Evolutionary conservation across 208 protist species (phyloP), one percentile per base, ranked within the genome.

Genomic region (Leishmania lainsoni): DNA sequence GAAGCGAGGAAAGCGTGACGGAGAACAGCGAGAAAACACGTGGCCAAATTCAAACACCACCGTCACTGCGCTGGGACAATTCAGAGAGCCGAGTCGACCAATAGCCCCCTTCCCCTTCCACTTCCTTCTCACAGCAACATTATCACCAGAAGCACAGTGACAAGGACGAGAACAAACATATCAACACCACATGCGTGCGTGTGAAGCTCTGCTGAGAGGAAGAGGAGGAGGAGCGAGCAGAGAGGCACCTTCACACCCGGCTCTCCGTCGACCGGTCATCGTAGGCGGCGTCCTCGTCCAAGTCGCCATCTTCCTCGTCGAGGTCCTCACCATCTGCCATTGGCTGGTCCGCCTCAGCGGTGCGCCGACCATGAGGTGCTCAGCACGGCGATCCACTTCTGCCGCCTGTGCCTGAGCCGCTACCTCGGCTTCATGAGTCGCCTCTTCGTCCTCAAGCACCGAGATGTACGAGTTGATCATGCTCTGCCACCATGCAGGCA

Each of bases 401-500:
- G 81, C 82, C 32, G 59, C 80, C 52, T 80, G 78, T 4, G 66
- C 78, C 73, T 86, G 58, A 74, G 76, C 80, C 32, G 58, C 83
- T 17, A 76, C 84, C 49, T 81, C 83, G 45, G 77, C 84, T 10
- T 59, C 79, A 22, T 49, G 76, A 45, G 63, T 81, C 22, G 48
- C 78, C 75, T 81, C 86, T 80, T 89, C 87, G 45, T 86, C 88
- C 29, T 70, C 81, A 1, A 94, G 54, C 56, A 80, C 85, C 49
- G 85, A 87, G 58, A 94, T 81, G 72, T 95, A 89, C 16, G 86
- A 78, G 26, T 68, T 75, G 3, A 94, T 59, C 82, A 92, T 89
- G 6, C 69, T 69, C 65, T 85, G 59, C 93, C 91, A 94, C 90
- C 92, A 93, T 32, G 58, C 79, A 20, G 87, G 85, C 78, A 86